These are phyloP conservation scores for Allomyces macrogynus DNA, from an alignment of 192 early-diverging fungal species.

Conservation along the genomic window DNA sequence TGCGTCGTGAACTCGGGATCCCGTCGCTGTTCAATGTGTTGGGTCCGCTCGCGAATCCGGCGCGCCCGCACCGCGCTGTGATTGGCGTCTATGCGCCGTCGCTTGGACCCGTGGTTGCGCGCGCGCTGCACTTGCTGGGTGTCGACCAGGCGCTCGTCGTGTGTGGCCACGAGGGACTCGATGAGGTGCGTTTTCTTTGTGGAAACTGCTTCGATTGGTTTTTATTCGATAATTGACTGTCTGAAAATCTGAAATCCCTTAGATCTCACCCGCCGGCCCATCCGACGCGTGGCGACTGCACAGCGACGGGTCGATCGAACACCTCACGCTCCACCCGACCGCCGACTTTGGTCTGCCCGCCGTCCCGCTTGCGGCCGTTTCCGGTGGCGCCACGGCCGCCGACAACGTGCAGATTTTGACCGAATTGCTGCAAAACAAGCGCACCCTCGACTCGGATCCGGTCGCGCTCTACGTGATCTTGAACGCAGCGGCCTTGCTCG, in stretches of 20 bases:
- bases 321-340: conserved; percentile 45
- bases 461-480: conserved; percentile 81
- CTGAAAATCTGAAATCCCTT: background rate
- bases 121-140: conserved; percentile 59
- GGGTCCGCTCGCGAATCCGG: conserved; percentile 82
- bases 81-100: conserved; percentile 73
- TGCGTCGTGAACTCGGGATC: conserved; percentile 74
- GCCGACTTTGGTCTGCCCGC: conserved; percentile 60
- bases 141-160: conserved; percentile 73
- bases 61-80: conserved; percentile 53
- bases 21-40: conserved; percentile 87
- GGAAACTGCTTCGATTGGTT: background rate
- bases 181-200: conserved; percentile 47
- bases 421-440: conserved; percentile 20
- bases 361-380: conserved; percentile 49
- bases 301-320: conserved; percentile 31
- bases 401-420: conserved; percentile 52
- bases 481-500: conserved; percentile 70
- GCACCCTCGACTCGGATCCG: conserved; percentile 16
- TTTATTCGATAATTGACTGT: background rate
- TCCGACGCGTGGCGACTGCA: conserved; percentile 77
- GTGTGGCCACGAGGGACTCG: conserved; percentile 69
- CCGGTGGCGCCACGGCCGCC: conserved; percentile 39
- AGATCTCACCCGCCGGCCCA: conserved; percentile 69
- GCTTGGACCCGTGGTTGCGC: conserved; percentile 61